phyloP scores from a whole-genome alignment of 73 alveolate genomes.

The Paramecium caudatum region DNA sequence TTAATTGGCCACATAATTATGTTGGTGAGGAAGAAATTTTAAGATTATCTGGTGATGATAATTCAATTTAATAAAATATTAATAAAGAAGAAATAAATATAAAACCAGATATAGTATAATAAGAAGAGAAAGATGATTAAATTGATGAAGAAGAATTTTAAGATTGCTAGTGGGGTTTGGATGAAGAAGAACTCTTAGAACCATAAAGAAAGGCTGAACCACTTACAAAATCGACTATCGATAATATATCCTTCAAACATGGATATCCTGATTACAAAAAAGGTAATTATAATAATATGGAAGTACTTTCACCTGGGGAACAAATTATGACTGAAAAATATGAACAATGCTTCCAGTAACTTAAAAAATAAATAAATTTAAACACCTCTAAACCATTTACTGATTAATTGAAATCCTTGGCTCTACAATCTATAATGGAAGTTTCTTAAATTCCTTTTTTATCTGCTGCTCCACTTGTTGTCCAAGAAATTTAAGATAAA shows the following conservation, averaged over 20 bases:
- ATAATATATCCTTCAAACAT: background rate
- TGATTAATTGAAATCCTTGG: conserved; percentile 45
- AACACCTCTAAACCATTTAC: background rate
- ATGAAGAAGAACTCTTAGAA: conserved; percentile 16
- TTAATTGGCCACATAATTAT: conserved; percentile 64
- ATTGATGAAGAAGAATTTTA: conserved; percentile 17
- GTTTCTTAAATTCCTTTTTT: conserved; percentile 18
- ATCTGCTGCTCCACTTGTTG: background rate
- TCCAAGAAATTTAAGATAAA: background rate
- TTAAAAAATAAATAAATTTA: background rate
- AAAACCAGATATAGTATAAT: background rate
- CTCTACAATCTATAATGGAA: background rate
- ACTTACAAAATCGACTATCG: background rate
- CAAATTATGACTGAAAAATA: background rate
- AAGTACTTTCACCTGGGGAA: conserved; percentile 22
- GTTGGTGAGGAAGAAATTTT: conserved; percentile 8
- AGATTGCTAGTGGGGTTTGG: conserved; percentile 64
- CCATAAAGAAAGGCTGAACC: background rate
- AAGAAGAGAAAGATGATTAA: background rate
- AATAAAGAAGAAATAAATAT: background rate
- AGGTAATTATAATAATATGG: background rate
- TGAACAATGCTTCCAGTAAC: background rate
- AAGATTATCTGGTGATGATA: conserved; percentile 16
- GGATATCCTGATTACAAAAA: conserved; percentile 66
- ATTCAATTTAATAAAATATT: background rate